These are phyloP conservation scores for Dictyostelium purpureum DNA, from an alignment of 78 protist species.

Conservation along the genomic window DNA sequence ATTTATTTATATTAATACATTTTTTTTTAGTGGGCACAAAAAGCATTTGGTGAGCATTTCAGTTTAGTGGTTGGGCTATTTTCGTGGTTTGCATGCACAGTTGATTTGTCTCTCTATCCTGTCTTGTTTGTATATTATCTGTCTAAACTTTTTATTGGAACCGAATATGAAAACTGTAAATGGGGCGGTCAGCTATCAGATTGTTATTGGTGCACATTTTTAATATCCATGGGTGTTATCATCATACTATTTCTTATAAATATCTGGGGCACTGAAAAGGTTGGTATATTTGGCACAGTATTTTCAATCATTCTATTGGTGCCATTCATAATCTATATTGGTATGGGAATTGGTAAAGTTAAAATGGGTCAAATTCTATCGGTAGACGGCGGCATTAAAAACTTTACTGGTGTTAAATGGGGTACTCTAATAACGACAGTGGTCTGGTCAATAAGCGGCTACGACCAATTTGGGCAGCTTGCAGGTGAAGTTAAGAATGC, in stretches of 20 bases:
- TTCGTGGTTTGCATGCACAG: slow-evolving; percentile 17
- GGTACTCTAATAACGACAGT: slow-evolving; percentile 24
- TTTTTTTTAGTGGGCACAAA: slow-evolving; percentile 45
- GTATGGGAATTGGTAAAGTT: slow-evolving; percentile 58
- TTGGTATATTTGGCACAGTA: slow-evolving; percentile 28
- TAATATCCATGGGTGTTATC: slow-evolving; percentile 15
- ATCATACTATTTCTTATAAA: neutral
- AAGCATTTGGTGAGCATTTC: slow-evolving; percentile 39
- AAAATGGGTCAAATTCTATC: neutral
- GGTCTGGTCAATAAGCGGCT: slow-evolving; percentile 45
- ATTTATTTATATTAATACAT: neutral
- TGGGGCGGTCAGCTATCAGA: slow-evolving; percentile 49
- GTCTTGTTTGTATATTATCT: slow-evolving; percentile 45
- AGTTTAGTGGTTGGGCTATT: slow-evolving; percentile 16
- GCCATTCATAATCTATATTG: slow-evolving; percentile 40
- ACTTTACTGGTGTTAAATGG: neutral
- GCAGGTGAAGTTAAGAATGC: slow-evolving; percentile 74
- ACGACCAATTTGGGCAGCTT: slow-evolving; percentile 33
- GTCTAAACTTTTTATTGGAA: neutral
- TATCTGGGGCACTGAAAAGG: slow-evolving; percentile 70
- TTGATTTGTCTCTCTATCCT: slow-evolving; percentile 50
- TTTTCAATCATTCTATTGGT: slow-evolving; percentile 21
- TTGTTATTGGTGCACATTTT: neutral
- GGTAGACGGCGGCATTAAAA: slow-evolving; percentile 35
- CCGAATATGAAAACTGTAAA: neutral